A percentile compares a stretch with the other conserved stretches of the same genome.
These are phyloP conservation scores for Tricharina praecox DNA, from an alignment of 495 filamentous ascomycete genomes.

Conservation along the genomic window DNA sequence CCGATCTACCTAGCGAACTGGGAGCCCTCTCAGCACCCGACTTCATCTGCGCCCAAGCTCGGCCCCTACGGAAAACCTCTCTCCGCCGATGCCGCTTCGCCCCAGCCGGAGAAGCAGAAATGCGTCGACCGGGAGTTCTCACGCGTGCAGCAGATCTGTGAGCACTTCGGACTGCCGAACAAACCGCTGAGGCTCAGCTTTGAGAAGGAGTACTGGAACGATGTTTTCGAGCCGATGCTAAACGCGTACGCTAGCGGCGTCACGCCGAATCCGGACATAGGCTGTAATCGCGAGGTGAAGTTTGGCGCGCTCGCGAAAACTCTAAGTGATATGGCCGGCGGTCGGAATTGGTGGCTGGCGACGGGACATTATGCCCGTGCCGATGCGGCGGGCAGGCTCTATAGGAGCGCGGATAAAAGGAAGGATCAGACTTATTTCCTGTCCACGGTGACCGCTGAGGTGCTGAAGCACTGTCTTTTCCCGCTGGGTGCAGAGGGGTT, in stretches of 20 bases:
- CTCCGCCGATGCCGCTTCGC: background rate
- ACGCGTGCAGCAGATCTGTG: conserved; percentile 17
- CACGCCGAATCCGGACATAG: conserved; percentile 25
- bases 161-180: conserved; percentile 10
- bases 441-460: conserved; percentile 14
- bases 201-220: conserved; percentile 26
- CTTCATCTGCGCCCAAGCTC: conserved; percentile 8
- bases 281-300: conserved; percentile 24
- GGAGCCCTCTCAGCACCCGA: conserved; percentile 17
- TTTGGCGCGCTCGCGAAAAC: conserved; percentile 22
- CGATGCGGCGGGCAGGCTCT: background rate
- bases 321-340: conserved; percentile 9
- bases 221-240: conserved; percentile 25
- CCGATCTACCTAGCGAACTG: conserved; percentile 26
- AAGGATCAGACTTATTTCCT: conserved; percentile 27
- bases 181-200: conserved; percentile 17
- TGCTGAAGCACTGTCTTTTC: conserved; percentile 16
- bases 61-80: conserved; percentile 16
- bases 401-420: background rate
- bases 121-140: conserved; percentile 21
- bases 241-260: conserved; percentile 13
- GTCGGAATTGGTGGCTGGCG: conserved; percentile 23
- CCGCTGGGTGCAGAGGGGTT: conserved; percentile 17
- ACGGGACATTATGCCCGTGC: conserved; percentile 15
- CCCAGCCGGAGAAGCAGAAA: conserved; percentile 6